These are phyloP conservation scores for Daedaleopsis nitida DNA, from an alignment of 768 basidiomycete species.

Conservation along the genomic window DNA sequence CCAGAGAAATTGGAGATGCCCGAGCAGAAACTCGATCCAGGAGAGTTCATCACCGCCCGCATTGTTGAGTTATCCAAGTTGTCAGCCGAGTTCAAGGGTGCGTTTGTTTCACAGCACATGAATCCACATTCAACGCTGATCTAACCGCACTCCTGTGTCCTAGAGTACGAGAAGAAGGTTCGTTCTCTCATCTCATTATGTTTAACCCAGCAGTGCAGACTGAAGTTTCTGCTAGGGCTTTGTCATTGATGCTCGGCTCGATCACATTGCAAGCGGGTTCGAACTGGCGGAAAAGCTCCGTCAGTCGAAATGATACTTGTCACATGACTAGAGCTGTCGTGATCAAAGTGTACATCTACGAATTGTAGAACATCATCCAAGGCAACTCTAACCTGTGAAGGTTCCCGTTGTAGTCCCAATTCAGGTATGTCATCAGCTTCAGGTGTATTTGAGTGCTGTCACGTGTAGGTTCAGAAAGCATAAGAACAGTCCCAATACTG, in stretches of 20 bases:
- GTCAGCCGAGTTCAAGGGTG: slow-evolving; percentile 66
- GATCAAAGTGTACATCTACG: background rate
- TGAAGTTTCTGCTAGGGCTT: slow-evolving; percentile 34
- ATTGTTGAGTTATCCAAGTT: slow-evolving; percentile 72
- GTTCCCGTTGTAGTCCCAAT: too few species aligned
- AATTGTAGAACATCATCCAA: background rate
- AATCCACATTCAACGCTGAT: background rate
- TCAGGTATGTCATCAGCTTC: too few species aligned
- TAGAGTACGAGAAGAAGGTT: slow-evolving; percentile 66
- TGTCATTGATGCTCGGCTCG: slow-evolving; percentile 74
- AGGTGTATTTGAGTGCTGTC: too few species aligned
- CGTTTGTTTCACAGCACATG: slow-evolving; percentile 11
- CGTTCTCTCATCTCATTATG: background rate
- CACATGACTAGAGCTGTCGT: background rate
- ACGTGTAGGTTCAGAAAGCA: too few species aligned
- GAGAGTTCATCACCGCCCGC: slow-evolving; percentile 79
- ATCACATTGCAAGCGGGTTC: slow-evolving; percentile 75
- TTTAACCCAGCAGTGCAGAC: background rate
- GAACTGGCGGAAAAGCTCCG: slow-evolving; percentile 50
- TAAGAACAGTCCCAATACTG: too few species aligned
- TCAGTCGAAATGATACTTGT: slow-evolving; percentile 1
- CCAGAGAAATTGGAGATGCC: slow-evolving; percentile 70
- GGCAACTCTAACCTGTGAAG: background rate
- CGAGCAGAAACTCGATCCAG: slow-evolving; percentile 76
- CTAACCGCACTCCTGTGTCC: background rate